phyloP scores from a whole-genome alignment of 169 alveolate genomes.

The Pseudocohnilembus persalinus region DNA sequence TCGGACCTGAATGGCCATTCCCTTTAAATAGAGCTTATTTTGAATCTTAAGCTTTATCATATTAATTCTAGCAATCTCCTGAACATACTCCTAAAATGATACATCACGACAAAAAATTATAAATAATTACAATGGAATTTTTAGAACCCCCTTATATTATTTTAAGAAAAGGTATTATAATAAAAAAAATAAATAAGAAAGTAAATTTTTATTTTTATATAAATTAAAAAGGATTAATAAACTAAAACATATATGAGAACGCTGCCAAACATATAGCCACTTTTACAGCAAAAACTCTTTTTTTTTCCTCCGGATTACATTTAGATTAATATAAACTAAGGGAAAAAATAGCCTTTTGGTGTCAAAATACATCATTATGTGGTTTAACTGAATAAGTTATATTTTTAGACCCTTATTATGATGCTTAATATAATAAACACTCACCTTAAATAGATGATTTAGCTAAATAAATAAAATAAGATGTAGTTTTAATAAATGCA shows the following conservation, averaged over 20 bases:
- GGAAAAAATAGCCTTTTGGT: constrained; percentile 10
- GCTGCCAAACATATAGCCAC: constrained; percentile 6
- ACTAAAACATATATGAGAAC: constrained; percentile 4
- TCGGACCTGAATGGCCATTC: constrained; percentile 27
- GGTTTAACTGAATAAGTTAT: constrained; percentile 20
- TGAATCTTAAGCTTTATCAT: constrained; percentile 2
- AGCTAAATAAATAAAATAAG: background rate
- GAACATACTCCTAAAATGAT: background rate
- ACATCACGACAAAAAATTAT: background rate
- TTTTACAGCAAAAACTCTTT: constrained; percentile 4
- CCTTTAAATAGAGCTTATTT: constrained; percentile 23
- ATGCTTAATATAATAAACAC: constrained; percentile 10
- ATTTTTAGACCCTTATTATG: constrained; percentile 22
- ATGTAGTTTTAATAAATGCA: constrained; percentile 16
- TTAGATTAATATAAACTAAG: background rate
- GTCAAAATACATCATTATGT: constrained; percentile 12
- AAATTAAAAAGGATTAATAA: background rate
- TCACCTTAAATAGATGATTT: constrained; percentile 7
- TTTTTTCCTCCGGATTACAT: constrained; percentile 6
- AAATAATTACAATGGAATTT: constrained; percentile 15
- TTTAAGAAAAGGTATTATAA: constrained; percentile 6
- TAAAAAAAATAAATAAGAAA: too few relatives aligned
- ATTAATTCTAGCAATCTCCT: background rate
- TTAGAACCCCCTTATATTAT: constrained; percentile 23
- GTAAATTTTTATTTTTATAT: too few relatives aligned